These are phyloP conservation scores for Paracoccidioides lutzii DNA, from an alignment of 2,329 filamentous ascomycete species.

Conservation along the genomic window DNA sequence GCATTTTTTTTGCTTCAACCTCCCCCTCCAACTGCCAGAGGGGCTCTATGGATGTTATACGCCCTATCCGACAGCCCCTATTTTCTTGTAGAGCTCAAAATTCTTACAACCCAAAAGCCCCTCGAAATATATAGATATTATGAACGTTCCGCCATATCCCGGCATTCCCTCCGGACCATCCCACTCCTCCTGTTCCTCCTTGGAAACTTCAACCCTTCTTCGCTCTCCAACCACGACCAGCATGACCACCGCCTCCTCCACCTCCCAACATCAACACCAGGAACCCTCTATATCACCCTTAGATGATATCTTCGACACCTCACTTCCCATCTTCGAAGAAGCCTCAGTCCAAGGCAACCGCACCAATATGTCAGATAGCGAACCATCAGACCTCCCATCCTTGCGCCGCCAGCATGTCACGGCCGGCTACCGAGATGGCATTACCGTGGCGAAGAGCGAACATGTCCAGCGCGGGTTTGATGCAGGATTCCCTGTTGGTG, in stretches of 20 bases:
- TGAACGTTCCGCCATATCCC: not conserved
- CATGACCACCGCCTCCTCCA: not conserved
- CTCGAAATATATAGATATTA: not conserved
- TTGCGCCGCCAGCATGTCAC: conserved; percentile 67
- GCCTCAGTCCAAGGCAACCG: not conserved
- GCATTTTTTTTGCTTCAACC: not conserved
- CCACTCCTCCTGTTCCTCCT: not conserved
- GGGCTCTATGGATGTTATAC: too few species aligned
- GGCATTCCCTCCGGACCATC: not conserved
- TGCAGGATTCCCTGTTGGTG: conserved; percentile 75
- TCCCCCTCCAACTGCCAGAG: not conserved
- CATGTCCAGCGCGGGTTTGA: conserved; percentile 84
- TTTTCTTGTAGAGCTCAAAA: too few species aligned
- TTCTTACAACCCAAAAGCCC: not conserved
- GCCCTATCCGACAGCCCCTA: too few species aligned
- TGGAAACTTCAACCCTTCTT: not conserved
- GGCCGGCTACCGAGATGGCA: conserved; percentile 80
- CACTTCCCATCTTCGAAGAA: conserved; percentile 13
- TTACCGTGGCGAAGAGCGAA: conserved; percentile 59
- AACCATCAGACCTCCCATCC: conserved; percentile 58
- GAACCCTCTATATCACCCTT: conserved; percentile 13
- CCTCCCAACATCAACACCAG: not conserved
- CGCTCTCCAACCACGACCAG: not conserved
- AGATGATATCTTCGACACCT: conserved; percentile 33
- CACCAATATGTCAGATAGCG: not conserved